Evolutionary conservation across 257 asterid genomes (phyloP), one percentile per base, ranked within the genome.

Genomic region (Schizonepeta tenuifolia): DNA sequence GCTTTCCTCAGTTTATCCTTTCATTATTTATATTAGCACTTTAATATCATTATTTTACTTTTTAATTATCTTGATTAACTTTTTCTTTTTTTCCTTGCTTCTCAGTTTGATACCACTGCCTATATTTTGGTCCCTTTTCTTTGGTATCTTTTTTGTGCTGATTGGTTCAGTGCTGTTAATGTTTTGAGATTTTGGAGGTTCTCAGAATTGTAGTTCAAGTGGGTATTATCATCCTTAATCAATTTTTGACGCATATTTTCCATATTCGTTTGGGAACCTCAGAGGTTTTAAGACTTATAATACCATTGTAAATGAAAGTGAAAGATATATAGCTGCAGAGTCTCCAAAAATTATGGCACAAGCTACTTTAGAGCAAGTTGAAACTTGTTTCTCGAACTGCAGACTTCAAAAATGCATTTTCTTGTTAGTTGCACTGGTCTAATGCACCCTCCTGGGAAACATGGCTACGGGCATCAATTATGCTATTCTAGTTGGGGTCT

Each of bases 1-100:
- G 26, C 64, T 77, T 78, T 77, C n/a, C 54, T 49, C 67, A 22
- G 69, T 65, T 80, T 57, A 47, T n/a, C n/a, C n/a, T n/a, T n/a
- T n/a, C n/a, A n/a, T n/a, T n/a, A n/a, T n/a, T n/a, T n/a, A n/a
- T n/a, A n/a, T n/a, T n/a, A n/a, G n/a, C n/a, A n/a, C n/a, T n/a
- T n/a, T n/a, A n/a, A n/a, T n/a, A n/a, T n/a, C n/a, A n/a, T n/a
- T n/a, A n/a, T n/a, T n/a, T n/a, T n/a, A n/a, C n/a, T n/a, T n/a
- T n/a, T 67, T 15, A 62, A 54, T 75, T 72, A 49, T 80, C 80
- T 66, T 60, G 57, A 65, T 77, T 63, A 75, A 50, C 85, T 75
- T 79, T 85, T 28, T 72, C 75, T 36, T 82, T 82, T 82, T 73
- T 54, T 18, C 64, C 74, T 53, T 69, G 65, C 70, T 78, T 77